Evolutionary conservation across 768 basidiomycete genomes (phyloP), one percentile per base, ranked within the genome.

Genomic region (Mycena rebaudengoi): DNA sequence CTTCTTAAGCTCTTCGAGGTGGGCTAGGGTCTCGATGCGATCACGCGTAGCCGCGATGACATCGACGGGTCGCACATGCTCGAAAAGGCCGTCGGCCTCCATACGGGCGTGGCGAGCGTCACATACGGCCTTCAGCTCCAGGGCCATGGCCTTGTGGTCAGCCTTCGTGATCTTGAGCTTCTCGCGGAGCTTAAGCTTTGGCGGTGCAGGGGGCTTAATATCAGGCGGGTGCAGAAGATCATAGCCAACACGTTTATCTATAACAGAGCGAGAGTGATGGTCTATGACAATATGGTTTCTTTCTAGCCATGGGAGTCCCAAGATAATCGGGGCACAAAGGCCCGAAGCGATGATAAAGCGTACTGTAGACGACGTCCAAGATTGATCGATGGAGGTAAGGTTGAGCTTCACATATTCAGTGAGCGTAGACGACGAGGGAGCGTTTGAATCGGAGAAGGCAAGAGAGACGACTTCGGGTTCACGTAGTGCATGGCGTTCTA

Each of bases 221-320:
- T 52, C 33, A 1, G 32, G 30, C 7, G 45, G 23, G 61, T 35
- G 10, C 37, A 46, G 5, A 40, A 62, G 10, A 63, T 49, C 32
- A 35, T 18, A 60, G 21, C 49, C 60, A 14, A 16, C 12, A 13
- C 50, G 32, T 33, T 52, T 52, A 26, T 52, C 50, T 23, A 52
- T 52, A 3, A 25, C 50, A 37, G 33, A 10, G 25, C 33, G 2
- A 5, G 62, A 43, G 7, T 53, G 46, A 14, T 76, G 69, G 28
- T 77, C 74, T 16, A 75, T 64, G 0, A 74, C 28, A 41, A 76
- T 69, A 2, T 62, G 25, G 52, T 77, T 77, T 6, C 50, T 33
- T 0, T 12, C 8, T 0, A 77, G 55, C 32, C 75, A 76, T 0
- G 74, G 73, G 0, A 63, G 20, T 0, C 74, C 70, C 0, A 77